Base-by-base conservation (phyloP, 257 asterid genomes). In the Nemophila menziesii region DNA sequence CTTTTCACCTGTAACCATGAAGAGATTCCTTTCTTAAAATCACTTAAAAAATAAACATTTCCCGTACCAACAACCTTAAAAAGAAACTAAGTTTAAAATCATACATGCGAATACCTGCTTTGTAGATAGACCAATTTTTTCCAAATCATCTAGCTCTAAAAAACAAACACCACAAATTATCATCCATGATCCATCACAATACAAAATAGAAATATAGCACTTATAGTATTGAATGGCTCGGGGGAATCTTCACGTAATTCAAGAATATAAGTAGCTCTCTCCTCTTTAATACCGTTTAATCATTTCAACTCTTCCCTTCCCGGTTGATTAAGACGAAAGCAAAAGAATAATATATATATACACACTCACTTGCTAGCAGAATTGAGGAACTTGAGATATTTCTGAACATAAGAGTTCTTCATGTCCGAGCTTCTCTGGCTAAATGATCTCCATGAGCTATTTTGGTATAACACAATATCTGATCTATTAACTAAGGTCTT, bases 51-150 rank as follows among this genome's bases (percentile, higher is more conserved):
- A n/a, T n/a, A n/a, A n/a, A n/a, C n/a, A n/a, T n/a, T n/a, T n/a
- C n/a, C n/a, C n/a, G n/a, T n/a, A n/a, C n/a, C n/a, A n/a, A n/a
- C n/a, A n/a, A n/a, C n/a, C n/a, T n/a, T n/a, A n/a, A n/a, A n/a
- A n/a, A n/a, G n/a, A n/a, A n/a, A n/a, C n/a, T n/a, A n/a, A n/a
- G n/a, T n/a, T n/a, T n/a, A n/a, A n/a, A n/a, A n/a, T n/a, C n/a
- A n/a, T n/a, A n/a, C n/a, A n/a, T n/a, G n/a, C n/a, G n/a, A n/a
- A 15, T 62, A 79, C 97, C 86, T 86, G 94, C 38, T 82, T 86
- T 22, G 54, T 73, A 12, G 94, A 86, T 44, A 86, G 80, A 19
- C 97, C 97, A 38, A 86, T 80, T 18, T 69, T 73, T 33, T 69
- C 68, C 70, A 86, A 60, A 69, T 82, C 93, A 49, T 82, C 87